phyloP scores from a whole-genome alignment of 1,284 basidiomycete genomes.

The Trichosporon sp. region DNA sequence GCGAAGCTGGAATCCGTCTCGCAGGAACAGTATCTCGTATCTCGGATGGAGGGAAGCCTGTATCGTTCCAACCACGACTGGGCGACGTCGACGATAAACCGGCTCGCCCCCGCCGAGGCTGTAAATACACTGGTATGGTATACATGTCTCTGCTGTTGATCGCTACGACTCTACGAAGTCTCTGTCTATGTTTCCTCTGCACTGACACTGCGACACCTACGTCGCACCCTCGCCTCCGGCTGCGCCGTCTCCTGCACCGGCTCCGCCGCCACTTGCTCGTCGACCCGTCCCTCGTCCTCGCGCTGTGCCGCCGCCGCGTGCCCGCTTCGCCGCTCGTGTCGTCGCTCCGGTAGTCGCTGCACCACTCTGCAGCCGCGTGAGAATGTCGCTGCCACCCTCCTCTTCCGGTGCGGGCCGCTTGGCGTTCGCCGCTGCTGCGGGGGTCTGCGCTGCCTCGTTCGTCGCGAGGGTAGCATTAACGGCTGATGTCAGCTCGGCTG shows the following conservation, averaged over 20 bases:
- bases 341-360: neutral
- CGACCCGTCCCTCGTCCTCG: constrained; percentile 16
- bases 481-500: constrained; percentile 23
- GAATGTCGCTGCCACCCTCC: constrained; percentile 11
- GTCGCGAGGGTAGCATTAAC: constrained; percentile 38
- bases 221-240: neutral
- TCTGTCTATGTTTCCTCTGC: neutral
- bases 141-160: neutral
- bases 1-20: too few relatives aligned
- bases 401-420: constrained; percentile 19
- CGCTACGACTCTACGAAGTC: neutral
- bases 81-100: too few relatives aligned
- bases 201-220: neutral
- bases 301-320: constrained; percentile 9
- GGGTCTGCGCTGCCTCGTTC: neutral
- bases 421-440: neutral
- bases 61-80: too few relatives aligned
- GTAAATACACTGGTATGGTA: neutral
- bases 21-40: too few relatives aligned
- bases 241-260: neutral
- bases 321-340: constrained; percentile 14
- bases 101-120: neutral
- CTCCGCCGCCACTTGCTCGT: constrained; percentile 4
- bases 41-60: too few relatives aligned
- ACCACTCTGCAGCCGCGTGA: constrained; percentile 8